Percentiles rank a stretch among this genome's conserved stretches.
Evolutionary conservation across 73 alveolate genomes (phyloP).

Genomic region (Paramecium primaurelia): DNA sequence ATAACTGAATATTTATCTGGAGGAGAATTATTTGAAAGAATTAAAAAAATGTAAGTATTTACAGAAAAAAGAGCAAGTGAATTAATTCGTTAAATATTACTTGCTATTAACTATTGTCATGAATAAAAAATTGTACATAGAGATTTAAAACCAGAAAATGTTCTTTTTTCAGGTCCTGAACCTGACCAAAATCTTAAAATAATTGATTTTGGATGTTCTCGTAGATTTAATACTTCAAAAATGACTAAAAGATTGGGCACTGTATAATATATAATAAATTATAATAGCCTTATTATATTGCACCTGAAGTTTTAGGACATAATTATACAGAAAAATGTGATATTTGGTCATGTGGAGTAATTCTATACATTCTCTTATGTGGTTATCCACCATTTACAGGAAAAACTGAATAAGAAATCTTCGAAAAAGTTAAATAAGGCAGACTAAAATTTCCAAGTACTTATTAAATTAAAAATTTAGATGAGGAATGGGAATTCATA

Average conservation of each 20-base stretch:
- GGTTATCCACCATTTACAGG: constrained; percentile 79
- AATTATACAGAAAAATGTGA: constrained; percentile 70
- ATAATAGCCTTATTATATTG: constrained; percentile 57
- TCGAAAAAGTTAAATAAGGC: constrained; percentile 62
- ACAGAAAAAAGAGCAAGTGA: constrained; percentile 67
- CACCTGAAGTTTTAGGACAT: constrained; percentile 71
- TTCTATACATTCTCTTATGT: constrained; percentile 64
- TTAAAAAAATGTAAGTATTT: constrained; percentile 59
- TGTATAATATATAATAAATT: background rate
- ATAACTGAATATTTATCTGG: constrained; percentile 73
- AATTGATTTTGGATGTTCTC: constrained; percentile 69
- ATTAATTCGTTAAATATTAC: constrained; percentile 65
- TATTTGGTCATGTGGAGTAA: constrained; percentile 78
- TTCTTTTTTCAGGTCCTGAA: constrained; percentile 58
- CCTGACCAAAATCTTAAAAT: constrained; percentile 64
- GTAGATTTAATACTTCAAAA: constrained; percentile 49
- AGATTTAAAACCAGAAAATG: constrained; percentile 69
- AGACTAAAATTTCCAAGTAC: constrained; percentile 31
- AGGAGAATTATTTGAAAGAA: constrained; percentile 71
- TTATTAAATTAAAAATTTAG: background rate
- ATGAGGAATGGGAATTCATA: constrained; percentile 63
- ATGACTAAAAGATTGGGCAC: constrained; percentile 62
- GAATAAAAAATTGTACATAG: constrained; percentile 67
- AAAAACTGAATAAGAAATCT: constrained; percentile 63
- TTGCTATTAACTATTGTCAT: constrained; percentile 73